Evolutionary conservation across 2,329 filamentous ascomycete genomes (phyloP).

Genomic region (Thermomyces lanuginosus): DNA sequence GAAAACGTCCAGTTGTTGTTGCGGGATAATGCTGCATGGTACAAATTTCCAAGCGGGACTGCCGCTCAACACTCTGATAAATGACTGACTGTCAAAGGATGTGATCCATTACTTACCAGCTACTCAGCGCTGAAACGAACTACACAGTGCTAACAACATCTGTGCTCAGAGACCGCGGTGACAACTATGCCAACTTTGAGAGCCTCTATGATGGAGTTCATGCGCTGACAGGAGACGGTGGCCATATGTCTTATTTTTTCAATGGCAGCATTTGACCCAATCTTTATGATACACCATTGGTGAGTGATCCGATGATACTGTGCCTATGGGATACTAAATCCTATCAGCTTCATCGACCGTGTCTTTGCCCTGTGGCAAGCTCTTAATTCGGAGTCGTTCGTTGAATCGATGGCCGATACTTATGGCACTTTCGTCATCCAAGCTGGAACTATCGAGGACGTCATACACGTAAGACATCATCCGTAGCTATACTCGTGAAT

Average conservation of each 20-base stretch:
- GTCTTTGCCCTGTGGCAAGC: slow-evolving; percentile 63
- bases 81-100: slow-evolving; percentile 6
- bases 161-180: slow-evolving; percentile 6
- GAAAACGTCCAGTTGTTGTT: slow-evolving; percentile 8
- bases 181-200: slow-evolving; percentile 21
- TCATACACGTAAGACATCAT: slow-evolving; percentile 31
- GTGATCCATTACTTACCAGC: slow-evolving; percentile 12
- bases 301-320: slow-evolving; percentile 11
- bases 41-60: slow-evolving; percentile 2
- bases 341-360: slow-evolving; percentile 49
- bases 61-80: neutral
- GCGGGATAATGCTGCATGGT: slow-evolving; percentile 11
- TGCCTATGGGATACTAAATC: too few species aligned
- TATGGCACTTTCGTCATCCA: slow-evolving; percentile 46
- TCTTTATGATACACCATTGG: slow-evolving; percentile 61
- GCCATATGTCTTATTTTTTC: slow-evolving; percentile 54
- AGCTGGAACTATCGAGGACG: slow-evolving; percentile 38
- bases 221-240: slow-evolving; percentile 39
- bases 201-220: slow-evolving; percentile 33
- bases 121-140: slow-evolving; percentile 13
- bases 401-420: slow-evolving; percentile 39
- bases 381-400: slow-evolving; percentile 52
- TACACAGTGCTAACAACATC: slow-evolving; percentile 14
- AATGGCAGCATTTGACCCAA: slow-evolving; percentile 64
- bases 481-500: neutral